Evolutionary conservation across 2,329 filamentous ascomycete genomes (phyloP).

Genomic region (Lasiodiplodia gonubiensis): DNA sequence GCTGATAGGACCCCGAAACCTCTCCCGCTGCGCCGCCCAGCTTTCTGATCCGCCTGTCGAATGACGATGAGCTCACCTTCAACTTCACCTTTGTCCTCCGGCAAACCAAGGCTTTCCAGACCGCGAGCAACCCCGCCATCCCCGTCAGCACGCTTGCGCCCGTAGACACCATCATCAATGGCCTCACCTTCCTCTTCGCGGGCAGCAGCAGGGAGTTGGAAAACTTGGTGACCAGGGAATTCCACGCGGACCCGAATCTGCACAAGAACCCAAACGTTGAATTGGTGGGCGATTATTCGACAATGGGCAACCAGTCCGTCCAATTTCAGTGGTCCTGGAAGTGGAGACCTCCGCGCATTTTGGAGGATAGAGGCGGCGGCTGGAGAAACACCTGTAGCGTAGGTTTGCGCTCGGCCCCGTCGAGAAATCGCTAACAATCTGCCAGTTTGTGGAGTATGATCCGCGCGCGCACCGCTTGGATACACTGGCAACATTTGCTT

Average conservation of each 20-base stretch:
- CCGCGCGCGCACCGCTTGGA: constrained; percentile 87
- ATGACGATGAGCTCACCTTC: constrained; percentile 92
- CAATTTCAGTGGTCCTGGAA: constrained; percentile 96
- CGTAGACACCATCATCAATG: constrained; percentile 79
- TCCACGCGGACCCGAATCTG: constrained; percentile 94
- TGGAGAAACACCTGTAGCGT: constrained; percentile 97
- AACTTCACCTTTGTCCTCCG: constrained; percentile 87
- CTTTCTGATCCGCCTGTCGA: constrained; percentile 85
- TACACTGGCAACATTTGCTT: constrained; percentile 89
- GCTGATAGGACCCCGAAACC: constrained; percentile 74
- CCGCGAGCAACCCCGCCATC: constrained; percentile 49
- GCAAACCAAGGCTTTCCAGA: constrained; percentile 54
- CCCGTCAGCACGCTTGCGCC: constrained; percentile 21
- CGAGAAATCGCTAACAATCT: neutral
- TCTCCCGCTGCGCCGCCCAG: constrained; percentile 58
- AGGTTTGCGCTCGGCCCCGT: constrained; percentile 40
- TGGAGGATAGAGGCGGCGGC: constrained; percentile 83
- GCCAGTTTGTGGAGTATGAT: constrained; percentile 93
- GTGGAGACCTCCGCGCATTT: constrained; percentile 85
- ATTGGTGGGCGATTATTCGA: constrained; percentile 89
- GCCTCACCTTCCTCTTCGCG: constrained; percentile 90
- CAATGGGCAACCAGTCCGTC: constrained; percentile 79
- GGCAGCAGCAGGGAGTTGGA: constrained; percentile 87
- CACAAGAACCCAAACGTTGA: constrained; percentile 98
- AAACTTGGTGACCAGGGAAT: constrained; percentile 91